These are phyloP conservation scores for Penicillium sp. DNA, from an alignment of 2,329 filamentous ascomycete genomes.

Conservation along the genomic window DNA sequence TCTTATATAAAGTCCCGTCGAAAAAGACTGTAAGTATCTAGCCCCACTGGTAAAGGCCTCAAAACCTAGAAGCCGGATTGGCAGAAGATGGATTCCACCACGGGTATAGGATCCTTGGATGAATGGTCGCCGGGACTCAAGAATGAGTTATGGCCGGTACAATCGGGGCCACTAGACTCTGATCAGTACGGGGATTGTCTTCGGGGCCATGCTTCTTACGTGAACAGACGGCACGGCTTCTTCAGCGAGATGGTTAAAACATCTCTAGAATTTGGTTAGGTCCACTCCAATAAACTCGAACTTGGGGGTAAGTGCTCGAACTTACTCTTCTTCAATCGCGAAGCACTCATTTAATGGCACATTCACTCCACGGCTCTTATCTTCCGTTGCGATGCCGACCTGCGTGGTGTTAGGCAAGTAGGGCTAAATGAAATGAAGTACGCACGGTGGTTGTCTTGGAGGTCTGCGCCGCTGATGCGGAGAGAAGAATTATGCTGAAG, in stretches of 20 bases:
- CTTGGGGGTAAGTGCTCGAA: not conserved
- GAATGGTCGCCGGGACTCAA: constrained; percentile 24
- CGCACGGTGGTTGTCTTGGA: constrained; percentile 17
- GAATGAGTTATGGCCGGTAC: constrained; percentile 26
- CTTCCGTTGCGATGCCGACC: constrained; percentile 25
- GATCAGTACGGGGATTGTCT: not conserved
- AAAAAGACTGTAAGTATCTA: not conserved
- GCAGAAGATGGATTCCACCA: constrained; percentile 25
- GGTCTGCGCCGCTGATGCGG: constrained; percentile 17
- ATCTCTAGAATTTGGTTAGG: constrained; percentile 13
- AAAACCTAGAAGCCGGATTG: constrained; percentile 10
- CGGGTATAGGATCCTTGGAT: constrained; percentile 22
- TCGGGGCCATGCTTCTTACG: constrained; percentile 12
- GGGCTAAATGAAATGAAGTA: not conserved
- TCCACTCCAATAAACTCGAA: not conserved
- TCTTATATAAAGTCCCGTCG: not conserved
- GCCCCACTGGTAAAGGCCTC: not conserved
- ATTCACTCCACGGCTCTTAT: constrained; percentile 19
- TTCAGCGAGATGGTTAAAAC: constrained; percentile 22
- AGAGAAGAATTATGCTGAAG: constrained; percentile 25
- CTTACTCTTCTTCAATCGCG: constrained; percentile 26
- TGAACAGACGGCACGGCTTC: constrained; percentile 29
- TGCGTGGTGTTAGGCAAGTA: not conserved
- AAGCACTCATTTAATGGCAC: constrained; percentile 25
- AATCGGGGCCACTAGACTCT: constrained; percentile 17